Percentiles rank a stretch among this genome's conserved stretches.
Conservation (phyloP, 257 asterid species). For the Ilex asprella region DNA sequence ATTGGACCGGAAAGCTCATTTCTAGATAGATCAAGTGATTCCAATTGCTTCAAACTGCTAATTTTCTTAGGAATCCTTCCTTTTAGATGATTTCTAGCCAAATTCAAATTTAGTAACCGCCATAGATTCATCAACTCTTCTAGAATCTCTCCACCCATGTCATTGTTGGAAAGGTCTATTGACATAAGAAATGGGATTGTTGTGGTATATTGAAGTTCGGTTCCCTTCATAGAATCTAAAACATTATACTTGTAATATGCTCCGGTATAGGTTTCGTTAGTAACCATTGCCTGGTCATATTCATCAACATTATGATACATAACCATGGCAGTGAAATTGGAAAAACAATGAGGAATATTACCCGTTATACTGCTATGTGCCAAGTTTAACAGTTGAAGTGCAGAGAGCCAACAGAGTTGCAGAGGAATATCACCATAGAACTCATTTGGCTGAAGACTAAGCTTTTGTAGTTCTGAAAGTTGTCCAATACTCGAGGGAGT, state of each 20-base stretch:
- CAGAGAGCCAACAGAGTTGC: slow-evolving; percentile 16
- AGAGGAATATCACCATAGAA: slow-evolving; percentile 18
- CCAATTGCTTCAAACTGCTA: slow-evolving; percentile 15
- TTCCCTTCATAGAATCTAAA: slow-evolving; percentile 19
- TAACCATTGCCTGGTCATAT: too few species aligned
- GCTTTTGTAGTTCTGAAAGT: slow-evolving; percentile 4
- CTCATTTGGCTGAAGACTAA: slow-evolving; percentile 21
- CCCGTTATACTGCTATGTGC: slow-evolving; percentile 20
- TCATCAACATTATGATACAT: not conserved
- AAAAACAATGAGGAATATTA: slow-evolving; percentile 17
- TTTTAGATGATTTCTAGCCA: slow-evolving; percentile 22
- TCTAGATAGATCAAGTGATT: slow-evolving; percentile 21
- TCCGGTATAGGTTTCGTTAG: slow-evolving; percentile 1
- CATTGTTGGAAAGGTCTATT: slow-evolving; percentile 26
- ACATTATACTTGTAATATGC: slow-evolving; percentile 17
- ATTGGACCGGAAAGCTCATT: slow-evolving; percentile 20
- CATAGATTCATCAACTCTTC: slow-evolving; percentile 19
- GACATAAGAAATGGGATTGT: slow-evolving; percentile 17
- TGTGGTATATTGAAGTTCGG: not conserved
- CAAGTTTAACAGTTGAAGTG: slow-evolving; percentile 30
- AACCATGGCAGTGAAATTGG: slow-evolving; percentile 23
- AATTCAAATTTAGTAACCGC: slow-evolving; percentile 21
- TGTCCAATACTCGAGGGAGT: slow-evolving; percentile 14
- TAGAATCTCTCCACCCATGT: slow-evolving; percentile 27
- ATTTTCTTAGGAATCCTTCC: slow-evolving; percentile 26